Percentiles rank a stretch among this genome's conserved stretches.
Conservation (phyloP, 2,329 filamentous ascomycete species). For the Ophiostoma perfectum region DNA sequence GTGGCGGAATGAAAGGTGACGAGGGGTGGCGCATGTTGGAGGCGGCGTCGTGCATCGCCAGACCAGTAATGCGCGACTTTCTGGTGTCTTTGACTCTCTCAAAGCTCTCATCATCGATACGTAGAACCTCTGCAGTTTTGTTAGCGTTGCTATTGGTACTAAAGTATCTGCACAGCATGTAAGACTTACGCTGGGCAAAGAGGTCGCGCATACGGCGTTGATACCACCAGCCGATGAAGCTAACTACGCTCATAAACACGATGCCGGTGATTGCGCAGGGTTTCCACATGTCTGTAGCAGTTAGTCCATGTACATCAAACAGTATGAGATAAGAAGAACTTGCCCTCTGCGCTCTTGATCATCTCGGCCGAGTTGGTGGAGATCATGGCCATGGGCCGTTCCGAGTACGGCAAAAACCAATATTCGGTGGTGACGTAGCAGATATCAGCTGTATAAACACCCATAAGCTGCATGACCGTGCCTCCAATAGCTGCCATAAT, state of each 20-base stretch:
- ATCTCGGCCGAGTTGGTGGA: conserved; percentile 17
- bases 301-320: not conserved
- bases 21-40: no score
- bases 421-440: conserved; percentile 25
- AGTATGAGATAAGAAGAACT: not conserved
- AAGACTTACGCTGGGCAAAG: conserved; percentile 24
- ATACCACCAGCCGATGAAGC: conserved; percentile 31
- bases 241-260: conserved; percentile 28
- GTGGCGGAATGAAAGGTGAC: no score
- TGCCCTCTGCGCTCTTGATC: conserved; percentile 1
- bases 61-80: not conserved
- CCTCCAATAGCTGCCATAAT: conserved; percentile 35
- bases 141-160: not conserved
- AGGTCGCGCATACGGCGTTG: conserved; percentile 30
- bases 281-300: conserved; percentile 26
- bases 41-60: no score
- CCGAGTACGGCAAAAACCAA: conserved; percentile 26
- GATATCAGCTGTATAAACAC: conserved; percentile 29
- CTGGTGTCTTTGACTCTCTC: not conserved
- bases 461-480: conserved; percentile 30
- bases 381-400: conserved; percentile 22
- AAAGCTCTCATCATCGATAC: not conserved
- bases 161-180: no score
- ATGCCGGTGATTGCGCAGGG: conserved; percentile 28
- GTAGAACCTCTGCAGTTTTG: not conserved